Evolutionary conservation across 495 filamentous ascomycete species (phyloP).

Genomic region (Cudoniella acicularis): DNA sequence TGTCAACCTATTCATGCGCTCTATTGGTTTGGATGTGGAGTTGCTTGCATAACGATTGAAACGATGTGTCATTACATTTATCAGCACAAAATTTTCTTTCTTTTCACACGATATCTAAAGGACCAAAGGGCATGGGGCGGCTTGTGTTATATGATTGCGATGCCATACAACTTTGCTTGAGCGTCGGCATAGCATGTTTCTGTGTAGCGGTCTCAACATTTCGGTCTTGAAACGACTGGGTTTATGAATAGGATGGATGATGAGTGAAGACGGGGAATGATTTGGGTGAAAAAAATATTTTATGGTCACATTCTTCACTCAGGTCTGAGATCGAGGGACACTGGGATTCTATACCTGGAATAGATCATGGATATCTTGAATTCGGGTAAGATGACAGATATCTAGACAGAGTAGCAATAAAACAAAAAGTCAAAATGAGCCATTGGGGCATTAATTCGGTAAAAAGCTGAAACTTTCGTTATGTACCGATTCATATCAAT

Average conservation of each 20-base stretch:
- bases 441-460: neutral
- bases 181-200: conserved; percentile 18
- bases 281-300: conserved; percentile 5
- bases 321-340: neutral
- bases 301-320: conserved; percentile 1
- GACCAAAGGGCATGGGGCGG: conserved; percentile 7
- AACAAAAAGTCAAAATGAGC: conserved; percentile 3
- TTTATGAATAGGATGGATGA: neutral
- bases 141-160: conserved; percentile 14
- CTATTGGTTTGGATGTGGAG: conserved; percentile 95
- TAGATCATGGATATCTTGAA: conserved; percentile 3
- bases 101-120: conserved; percentile 6
- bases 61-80: conserved; percentile 6
- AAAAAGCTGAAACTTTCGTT: neutral
- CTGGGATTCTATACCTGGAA: conserved; percentile 2
- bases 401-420: conserved; percentile 2
- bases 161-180: conserved; percentile 5
- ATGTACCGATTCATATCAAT: no score
- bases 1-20: conserved; percentile 97
- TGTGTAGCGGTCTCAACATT: conserved; percentile 16
- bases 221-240: neutral
- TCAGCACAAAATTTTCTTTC: conserved; percentile 13
- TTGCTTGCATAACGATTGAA: conserved; percentile 62
- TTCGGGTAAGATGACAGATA: neutral
- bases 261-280: neutral